Evolutionary conservation across 768 basidiomycete genomes (phyloP).

Genomic region (Kwoniella sp.): DNA sequence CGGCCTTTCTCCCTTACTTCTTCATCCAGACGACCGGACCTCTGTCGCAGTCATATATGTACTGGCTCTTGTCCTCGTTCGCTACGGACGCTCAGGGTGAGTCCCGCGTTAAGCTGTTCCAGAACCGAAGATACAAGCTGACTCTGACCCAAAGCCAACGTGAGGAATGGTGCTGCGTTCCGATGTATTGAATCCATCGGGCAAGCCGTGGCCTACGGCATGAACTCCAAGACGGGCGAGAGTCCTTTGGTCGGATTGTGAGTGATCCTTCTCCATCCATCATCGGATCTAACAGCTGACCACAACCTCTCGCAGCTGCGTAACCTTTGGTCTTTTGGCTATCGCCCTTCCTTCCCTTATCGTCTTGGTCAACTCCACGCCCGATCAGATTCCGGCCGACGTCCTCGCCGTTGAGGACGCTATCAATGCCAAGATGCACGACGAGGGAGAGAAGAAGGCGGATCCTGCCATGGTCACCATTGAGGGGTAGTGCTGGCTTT

Average conservation of each 20-base stretch:
- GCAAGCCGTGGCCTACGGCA: slow-evolving; percentile 34
- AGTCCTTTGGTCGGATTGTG: slow-evolving; percentile 23
- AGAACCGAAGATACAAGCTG: background rate
- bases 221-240: slow-evolving; percentile 18
- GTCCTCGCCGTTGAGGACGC: slow-evolving; percentile 21
- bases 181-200: slow-evolving; percentile 43
- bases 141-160: background rate
- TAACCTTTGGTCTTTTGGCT: slow-evolving; percentile 23
- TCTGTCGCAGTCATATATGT: slow-evolving; percentile 33
- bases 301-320: slow-evolving; percentile 16
- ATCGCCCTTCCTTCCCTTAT: slow-evolving; percentile 14
- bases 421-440: background rate
- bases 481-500: background rate
- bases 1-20: slow-evolving; percentile 23
- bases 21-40: slow-evolving; percentile 29
- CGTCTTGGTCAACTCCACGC: slow-evolving; percentile 26
- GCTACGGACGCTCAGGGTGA: slow-evolving; percentile 31
- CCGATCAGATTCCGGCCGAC: slow-evolving; percentile 25
- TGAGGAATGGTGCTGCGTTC: slow-evolving; percentile 44
- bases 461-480: slow-evolving; percentile 8
- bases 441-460: slow-evolving; percentile 7
- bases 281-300: slow-evolving; percentile 1
- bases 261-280: background rate
- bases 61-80: slow-evolving; percentile 46
- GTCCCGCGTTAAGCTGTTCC: background rate